Percentiles rank a stretch among this genome's conserved stretches.
Conservation (phyloP, 2,329 filamentous ascomycete genomes). For the Venturia nashicola region DNA sequence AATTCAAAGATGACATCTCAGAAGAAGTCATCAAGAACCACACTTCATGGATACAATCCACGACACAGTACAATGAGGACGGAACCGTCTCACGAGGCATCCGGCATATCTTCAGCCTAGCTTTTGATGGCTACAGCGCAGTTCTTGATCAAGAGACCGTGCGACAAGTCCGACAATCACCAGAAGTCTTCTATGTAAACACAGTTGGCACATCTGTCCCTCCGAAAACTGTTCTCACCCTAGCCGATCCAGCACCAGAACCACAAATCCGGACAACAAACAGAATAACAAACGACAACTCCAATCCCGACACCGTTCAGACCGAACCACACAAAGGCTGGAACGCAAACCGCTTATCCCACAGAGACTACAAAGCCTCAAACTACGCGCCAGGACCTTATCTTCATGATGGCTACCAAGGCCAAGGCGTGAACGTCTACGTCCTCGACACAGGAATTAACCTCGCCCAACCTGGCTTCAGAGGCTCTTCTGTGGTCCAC, state of each 20-base stretch:
- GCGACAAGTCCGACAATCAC: not conserved
- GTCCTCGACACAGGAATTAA: constrained; percentile 10
- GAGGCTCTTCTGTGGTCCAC: not conserved
- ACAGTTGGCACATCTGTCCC: not conserved
- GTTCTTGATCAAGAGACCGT: constrained; percentile 3
- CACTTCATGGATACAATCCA: constrained; percentile 1
- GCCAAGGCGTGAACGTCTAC: constrained; percentile 9
- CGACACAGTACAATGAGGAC: not conserved
- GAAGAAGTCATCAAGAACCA: not conserved
- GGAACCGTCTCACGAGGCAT: constrained; percentile 4
- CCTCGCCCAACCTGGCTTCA: constrained; percentile 8
- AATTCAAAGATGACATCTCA: not conserved
- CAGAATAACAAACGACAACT: not conserved
- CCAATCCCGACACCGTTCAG: not conserved
- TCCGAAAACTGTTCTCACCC: not conserved
- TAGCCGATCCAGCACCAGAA: not conserved
- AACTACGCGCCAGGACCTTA: constrained; percentile 2
- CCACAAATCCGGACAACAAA: not conserved
- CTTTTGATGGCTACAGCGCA: constrained; percentile 6
- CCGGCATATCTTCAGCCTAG: constrained; percentile 1
- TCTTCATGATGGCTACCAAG: constrained; percentile 9
- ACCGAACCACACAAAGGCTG: constrained; percentile 4
- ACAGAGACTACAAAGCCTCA: constrained; percentile 1
- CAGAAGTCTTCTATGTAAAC: not conserved
- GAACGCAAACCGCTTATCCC: constrained; percentile 8